A percentile compares a stretch with the other conserved stretches of the same genome.
Evolutionary conservation across 2,329 filamentous ascomycete species (phyloP).

Genomic region (Phialophora expanda): DNA sequence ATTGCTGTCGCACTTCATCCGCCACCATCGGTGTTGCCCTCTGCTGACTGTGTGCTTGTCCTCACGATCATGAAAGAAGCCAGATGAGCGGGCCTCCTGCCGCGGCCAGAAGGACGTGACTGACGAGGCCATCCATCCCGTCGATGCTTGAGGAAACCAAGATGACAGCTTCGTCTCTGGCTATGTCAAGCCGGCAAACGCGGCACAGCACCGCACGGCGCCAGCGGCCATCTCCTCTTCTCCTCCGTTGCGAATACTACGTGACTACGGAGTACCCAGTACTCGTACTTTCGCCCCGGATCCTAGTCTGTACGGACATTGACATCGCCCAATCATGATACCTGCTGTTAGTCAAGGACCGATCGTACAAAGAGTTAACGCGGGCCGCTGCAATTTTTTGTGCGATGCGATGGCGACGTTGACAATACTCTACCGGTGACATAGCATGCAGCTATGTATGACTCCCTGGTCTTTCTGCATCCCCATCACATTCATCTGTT

Average conservation of each 20-base stretch:
- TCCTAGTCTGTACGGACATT: background rate
- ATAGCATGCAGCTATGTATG: background rate
- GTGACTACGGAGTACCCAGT: background rate
- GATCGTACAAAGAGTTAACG: conserved; percentile 2
- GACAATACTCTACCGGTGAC: conserved; percentile 1
- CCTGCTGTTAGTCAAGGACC: background rate
- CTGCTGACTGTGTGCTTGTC: background rate
- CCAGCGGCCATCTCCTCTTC: conserved; percentile 5
- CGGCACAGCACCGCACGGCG: background rate
- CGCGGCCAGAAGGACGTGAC: background rate
- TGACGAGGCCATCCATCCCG: background rate
- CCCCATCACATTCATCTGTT: background rate
- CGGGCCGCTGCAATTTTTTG: conserved; percentile 2
- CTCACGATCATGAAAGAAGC: background rate
- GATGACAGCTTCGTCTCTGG: background rate
- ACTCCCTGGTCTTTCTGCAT: background rate
- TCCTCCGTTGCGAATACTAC: background rate
- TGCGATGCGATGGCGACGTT: background rate
- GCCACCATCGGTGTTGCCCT: background rate
- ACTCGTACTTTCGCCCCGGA: background rate
- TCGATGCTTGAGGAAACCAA: background rate
- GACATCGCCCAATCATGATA: conserved; percentile 2
- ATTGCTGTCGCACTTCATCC: background rate
- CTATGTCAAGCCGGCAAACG: background rate
- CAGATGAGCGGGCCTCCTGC: background rate